Conservation (phyloP, 2,329 filamentous ascomycete species). For the Seiridium cupressi region DNA sequence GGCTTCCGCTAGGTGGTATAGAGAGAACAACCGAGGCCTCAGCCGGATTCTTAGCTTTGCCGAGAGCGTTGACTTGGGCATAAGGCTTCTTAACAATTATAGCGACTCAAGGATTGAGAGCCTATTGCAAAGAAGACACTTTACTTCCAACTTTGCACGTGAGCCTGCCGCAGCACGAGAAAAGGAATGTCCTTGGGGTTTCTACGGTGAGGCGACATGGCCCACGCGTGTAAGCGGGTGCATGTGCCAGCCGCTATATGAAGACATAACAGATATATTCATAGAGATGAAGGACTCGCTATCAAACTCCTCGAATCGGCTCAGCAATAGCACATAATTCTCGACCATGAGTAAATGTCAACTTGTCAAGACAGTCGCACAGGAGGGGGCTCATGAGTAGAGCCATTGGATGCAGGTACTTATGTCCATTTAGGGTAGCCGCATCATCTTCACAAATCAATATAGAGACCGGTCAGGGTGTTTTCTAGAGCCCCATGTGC, state of each 20-base stretch:
- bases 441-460: neutral
- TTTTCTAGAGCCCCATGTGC: neutral
- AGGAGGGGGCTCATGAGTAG: too few species aligned
- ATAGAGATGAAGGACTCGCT: too few species aligned
- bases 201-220: slow-evolving; percentile 5
- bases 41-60: neutral
- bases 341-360: too few species aligned
- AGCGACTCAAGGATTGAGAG: slow-evolving; percentile 1
- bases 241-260: slow-evolving; percentile 8
- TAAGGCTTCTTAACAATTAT: slow-evolving; percentile 7
- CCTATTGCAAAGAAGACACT: neutral
- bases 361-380: too few species aligned
- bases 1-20: neutral
- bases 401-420: too few species aligned
- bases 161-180: neutral
- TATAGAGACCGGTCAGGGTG: neutral
- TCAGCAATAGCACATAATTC: too few species aligned
- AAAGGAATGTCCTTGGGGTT: slow-evolving; percentile 9
- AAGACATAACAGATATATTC: neutral
- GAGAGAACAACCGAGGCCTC: neutral
- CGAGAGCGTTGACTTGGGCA: neutral
- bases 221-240: slow-evolving; percentile 6
- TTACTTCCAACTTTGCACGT: neutral
- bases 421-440: too few species aligned
- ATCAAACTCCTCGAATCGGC: too few species aligned